phyloP scores from a whole-genome alignment of 176 grass and related monocot genomes.

The Oryza brachyantha region DNA sequence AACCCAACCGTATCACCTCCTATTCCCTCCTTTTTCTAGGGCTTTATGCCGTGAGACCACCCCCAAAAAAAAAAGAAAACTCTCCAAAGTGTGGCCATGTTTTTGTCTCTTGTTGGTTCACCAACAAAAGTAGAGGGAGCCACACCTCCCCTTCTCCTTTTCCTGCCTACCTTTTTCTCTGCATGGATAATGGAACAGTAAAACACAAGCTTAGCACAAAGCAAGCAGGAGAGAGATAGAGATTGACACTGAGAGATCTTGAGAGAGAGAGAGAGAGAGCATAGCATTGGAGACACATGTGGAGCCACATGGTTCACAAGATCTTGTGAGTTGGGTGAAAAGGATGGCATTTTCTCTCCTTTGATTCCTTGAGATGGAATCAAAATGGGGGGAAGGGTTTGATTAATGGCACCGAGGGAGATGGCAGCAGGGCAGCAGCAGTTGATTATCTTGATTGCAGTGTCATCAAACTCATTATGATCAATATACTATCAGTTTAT shows the following conservation, averaged over 20 bases:
- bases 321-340: neutral
- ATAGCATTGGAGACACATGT: neutral
- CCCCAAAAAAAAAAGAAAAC: no score
- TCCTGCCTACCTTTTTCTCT: neutral
- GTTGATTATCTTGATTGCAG: neutral
- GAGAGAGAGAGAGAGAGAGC: neutral
- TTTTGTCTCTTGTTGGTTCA: slow-evolving; percentile 34
- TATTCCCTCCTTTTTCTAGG: slow-evolving; percentile 8
- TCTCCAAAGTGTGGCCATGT: slow-evolving; percentile 7
- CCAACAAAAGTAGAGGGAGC: neutral
- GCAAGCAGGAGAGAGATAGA: neutral
- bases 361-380: neutral
- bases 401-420: neutral
- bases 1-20: neutral
- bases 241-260: neutral
- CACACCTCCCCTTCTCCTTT: neutral
- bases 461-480: neutral
- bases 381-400: neutral
- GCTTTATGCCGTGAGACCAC: slow-evolving; percentile 31
- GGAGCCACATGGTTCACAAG: neutral
- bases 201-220: slow-evolving; percentile 47
- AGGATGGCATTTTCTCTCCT: neutral
- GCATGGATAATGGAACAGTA: slow-evolving; percentile 29
- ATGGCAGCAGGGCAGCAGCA: neutral
- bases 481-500: neutral